Base-by-base conservation (phyloP, 2,329 filamentous ascomycete species). In the Colletotrichum sansevieriae region DNA sequence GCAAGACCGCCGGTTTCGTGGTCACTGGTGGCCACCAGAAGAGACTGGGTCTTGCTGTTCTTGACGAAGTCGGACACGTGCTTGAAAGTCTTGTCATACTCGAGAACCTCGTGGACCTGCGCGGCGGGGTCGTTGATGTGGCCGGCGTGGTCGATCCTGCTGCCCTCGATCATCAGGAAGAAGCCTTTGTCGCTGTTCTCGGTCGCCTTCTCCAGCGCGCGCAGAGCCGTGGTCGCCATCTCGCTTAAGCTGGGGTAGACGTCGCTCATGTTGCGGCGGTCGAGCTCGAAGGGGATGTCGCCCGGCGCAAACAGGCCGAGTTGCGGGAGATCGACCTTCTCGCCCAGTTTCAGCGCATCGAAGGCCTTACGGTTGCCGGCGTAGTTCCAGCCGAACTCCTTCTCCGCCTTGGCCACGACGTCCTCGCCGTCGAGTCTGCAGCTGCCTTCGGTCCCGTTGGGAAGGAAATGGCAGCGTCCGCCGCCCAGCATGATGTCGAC, bases 161-260 rank as follows among this genome's bases (percentile, higher is more conserved):
- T 97, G 4, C 95, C 96, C 80, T 99, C 96, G 70, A 99, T 97
- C 95, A 99, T 97, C 74, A 99, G 84, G 81, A 99, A 99, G 84
- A 98, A 99, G 4, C 96, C 96, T 79, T 97, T 90, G 47, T 98
- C 94, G 71, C 88, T 94, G 76, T 95, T 85, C 75, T 88, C 85
- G 0, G 96, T 98, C 0, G 95, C 96, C 68, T 90, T 89, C 71
- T 92, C 91, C 25, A 99, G 87, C 1, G 93, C 90, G 13, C 86
- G 88, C 70, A 99, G 84, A 1, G 96, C 95, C 15, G 93, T 93
- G 73, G 87, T 86, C 9, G 95, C 89, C 94, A 98, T 98, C 80
- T 98, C 95, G 76, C 92, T 92, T 46, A 99, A 84, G 15, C 93
- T 95, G 3, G 96, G 96, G 76, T 97, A 98, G 35, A 90, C 79